Evolutionary conservation across 164 flowering plant species (phyloP).

Genomic region (Aristolochia contorta): DNA sequence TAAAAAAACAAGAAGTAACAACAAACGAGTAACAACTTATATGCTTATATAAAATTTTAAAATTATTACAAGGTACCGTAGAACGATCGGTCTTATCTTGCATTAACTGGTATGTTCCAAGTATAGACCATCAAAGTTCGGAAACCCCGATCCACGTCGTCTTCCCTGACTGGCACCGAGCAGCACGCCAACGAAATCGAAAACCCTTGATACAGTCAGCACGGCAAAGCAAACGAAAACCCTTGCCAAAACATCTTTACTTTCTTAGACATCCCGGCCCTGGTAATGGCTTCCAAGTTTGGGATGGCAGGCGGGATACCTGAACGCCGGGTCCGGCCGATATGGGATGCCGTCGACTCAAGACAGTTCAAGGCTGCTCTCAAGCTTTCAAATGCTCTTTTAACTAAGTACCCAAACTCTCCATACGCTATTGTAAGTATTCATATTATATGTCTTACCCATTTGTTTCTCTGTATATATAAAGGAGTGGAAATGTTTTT

Average conservation of each 20-base stretch:
- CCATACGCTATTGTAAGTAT: slow-evolving; percentile 74
- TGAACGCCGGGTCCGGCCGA: slow-evolving; percentile 85
- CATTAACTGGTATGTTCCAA: no score
- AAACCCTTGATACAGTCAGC: not conserved
- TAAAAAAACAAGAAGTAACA: no score
- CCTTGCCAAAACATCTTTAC: not conserved
- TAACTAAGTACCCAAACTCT: slow-evolving; percentile 57
- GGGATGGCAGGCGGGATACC: slow-evolving; percentile 88
- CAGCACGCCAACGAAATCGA: no score
- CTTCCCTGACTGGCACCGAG: no score
- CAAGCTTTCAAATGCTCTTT: slow-evolving; percentile 53
- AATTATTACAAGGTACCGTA: no score
- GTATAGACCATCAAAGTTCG: no score
- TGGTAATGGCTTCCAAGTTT: slow-evolving; percentile 63
- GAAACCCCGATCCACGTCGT: no score
- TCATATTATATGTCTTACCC: not conserved
- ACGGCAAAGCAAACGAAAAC: not conserved
- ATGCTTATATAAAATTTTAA: no score
- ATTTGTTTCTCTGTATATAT: not conserved
- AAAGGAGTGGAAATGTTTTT: no score
- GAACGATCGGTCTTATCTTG: no score
- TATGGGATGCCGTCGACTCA: slow-evolving; percentile 94
- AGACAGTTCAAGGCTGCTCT: slow-evolving; percentile 85
- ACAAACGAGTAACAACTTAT: no score
- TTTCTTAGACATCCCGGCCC: not conserved